phyloP scores from a whole-genome alignment of 139 green algal genomes.

The Coelastrella sp. region DNA sequence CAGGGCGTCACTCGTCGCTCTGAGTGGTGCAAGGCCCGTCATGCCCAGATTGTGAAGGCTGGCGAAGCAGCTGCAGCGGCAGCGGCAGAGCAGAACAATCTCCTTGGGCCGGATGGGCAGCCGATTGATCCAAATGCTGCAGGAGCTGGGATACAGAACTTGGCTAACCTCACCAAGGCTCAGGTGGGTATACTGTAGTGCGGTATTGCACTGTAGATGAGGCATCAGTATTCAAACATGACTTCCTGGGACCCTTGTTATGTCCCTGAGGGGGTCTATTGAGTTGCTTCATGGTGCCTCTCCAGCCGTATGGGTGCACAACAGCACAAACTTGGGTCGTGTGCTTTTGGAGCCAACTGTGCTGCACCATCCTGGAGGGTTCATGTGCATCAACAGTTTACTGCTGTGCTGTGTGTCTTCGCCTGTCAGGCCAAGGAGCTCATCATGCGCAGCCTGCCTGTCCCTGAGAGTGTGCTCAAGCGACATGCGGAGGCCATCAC shows the following conservation, averaged over 20 bases:
- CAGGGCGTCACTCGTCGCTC: conserved; percentile 42
- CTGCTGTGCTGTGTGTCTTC: background rate
- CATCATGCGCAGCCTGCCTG: conserved; percentile 43
- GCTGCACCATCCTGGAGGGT: no score
- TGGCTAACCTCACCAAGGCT: conserved; percentile 36
- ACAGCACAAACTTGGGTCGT: no score
- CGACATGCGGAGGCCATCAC: conserved; percentile 35
- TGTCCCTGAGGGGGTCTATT: no score
- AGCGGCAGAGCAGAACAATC: background rate
- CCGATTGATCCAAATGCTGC: background rate
- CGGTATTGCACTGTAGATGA: background rate
- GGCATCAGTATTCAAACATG: no score
- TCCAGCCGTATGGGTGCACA: no score
- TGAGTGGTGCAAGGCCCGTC: conserved; percentile 46
- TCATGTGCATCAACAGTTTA: background rate
- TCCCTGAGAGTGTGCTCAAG: conserved; percentile 43
- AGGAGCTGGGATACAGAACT: background rate
- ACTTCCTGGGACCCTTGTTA: no score
- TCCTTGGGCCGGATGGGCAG: conserved; percentile 28
- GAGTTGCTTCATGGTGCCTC: no score
- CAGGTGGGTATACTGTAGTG: background rate
- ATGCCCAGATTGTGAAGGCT: conserved; percentile 37
- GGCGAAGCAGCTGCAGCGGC: background rate
- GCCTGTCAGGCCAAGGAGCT: conserved; percentile 45
- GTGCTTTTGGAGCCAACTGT: no score